Base-by-base conservation (phyloP, 2,329 filamentous ascomycete species). In the Cladophialophora chaetospira region DNA sequence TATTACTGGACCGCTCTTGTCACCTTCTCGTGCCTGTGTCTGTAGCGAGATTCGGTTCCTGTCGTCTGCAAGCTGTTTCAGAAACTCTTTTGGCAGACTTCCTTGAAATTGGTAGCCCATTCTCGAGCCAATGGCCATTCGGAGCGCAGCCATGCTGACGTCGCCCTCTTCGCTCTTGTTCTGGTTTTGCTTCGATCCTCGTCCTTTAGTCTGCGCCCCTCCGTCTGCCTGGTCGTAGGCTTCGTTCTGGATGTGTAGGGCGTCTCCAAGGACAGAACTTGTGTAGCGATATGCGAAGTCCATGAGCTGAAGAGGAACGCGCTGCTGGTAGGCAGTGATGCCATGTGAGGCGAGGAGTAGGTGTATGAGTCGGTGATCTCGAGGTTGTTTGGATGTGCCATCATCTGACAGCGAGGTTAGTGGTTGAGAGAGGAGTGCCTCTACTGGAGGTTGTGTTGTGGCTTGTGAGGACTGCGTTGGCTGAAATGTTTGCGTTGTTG, bases 81-180 rank as follows among this genome's bases (percentile, higher is more conserved):
- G 72, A 57, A 82, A 85, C 64, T 86, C 84, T 66, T 86, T 86
- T 0, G 83, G 82, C 61, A 87, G 65, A 0, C 76, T 75, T 0
- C 79, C 74, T 61, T 80, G 78, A 66, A 87, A 87, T 66, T 85
- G 82, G 64, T 84, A 81, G 11, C 60, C 63, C 48, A 84, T 73
- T 13, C 84, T 74, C 42, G 79, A 81, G 2, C 80, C 80, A 51
- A 88, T 85, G 2, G 83, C 83, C 57, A 86, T 78, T 23, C 84
- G 74, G 45, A 88, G 68, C 53, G 82, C 81, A 26, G 79, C 76
- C 10, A 87, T 70, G 19, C 76, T 79, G n/a, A 88, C 76, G 11
- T 75, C 76, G 33, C 76, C 77, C 10, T 77, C 71, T 23, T 82
- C 82, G 8, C 50, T 60, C 8, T 68, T 70, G 15, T 66, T 71